A percentile compares a stretch with the other conserved stretches of the same genome.
Evolutionary conservation across 176 grass and related monocot genomes (phyloP).

Genomic region (Lolium multiflorum): DNA sequence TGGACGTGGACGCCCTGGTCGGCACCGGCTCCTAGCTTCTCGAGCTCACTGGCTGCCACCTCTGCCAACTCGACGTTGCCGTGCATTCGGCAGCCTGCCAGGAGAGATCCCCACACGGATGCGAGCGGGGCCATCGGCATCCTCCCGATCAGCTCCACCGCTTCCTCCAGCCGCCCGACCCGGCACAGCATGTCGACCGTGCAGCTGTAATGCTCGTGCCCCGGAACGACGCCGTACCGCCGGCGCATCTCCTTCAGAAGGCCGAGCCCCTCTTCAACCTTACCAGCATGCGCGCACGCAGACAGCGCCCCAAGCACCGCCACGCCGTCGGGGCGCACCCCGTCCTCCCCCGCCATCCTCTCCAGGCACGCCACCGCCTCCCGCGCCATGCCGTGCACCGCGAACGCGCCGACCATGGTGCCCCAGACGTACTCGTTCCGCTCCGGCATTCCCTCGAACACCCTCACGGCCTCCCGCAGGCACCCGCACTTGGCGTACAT

Average conservation of each 20-base stretch:
- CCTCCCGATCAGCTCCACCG: slow-evolving; percentile 50
- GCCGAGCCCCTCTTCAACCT: slow-evolving; percentile 59
- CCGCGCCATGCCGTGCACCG: slow-evolving; percentile 63
- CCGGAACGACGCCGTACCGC: slow-evolving; percentile 49
- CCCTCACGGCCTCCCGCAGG: slow-evolving; percentile 53
- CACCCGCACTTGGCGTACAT: slow-evolving; percentile 94
- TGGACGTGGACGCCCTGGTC: slow-evolving; percentile 84
- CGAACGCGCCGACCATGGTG: slow-evolving; percentile 76
- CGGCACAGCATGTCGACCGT: slow-evolving; percentile 88
- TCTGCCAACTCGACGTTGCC: slow-evolving; percentile 77
- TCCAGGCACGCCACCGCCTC: slow-evolving; percentile 60
- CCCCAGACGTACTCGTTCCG: slow-evolving; percentile 82
- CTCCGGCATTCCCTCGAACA: slow-evolving; percentile 75
- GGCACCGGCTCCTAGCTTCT: slow-evolving; percentile 47
- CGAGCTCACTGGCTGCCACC: slow-evolving; percentile 60
- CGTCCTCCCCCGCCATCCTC: slow-evolving; percentile 67
- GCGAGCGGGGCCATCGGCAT: slow-evolving; percentile 76
- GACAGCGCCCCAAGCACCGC: slow-evolving; percentile 65
- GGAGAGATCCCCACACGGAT: slow-evolving; percentile 76
- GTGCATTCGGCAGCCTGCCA: slow-evolving; percentile 64
- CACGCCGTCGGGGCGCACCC: slow-evolving; percentile 63
- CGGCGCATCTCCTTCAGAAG: slow-evolving; percentile 62
- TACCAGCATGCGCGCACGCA: slow-evolving; percentile 69
- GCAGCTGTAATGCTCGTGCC: slow-evolving; percentile 87
- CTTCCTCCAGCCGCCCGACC: slow-evolving; percentile 64